Base-by-base conservation (phyloP, 2,329 filamentous ascomycete species). In the Aspergillus sp. region DNA sequence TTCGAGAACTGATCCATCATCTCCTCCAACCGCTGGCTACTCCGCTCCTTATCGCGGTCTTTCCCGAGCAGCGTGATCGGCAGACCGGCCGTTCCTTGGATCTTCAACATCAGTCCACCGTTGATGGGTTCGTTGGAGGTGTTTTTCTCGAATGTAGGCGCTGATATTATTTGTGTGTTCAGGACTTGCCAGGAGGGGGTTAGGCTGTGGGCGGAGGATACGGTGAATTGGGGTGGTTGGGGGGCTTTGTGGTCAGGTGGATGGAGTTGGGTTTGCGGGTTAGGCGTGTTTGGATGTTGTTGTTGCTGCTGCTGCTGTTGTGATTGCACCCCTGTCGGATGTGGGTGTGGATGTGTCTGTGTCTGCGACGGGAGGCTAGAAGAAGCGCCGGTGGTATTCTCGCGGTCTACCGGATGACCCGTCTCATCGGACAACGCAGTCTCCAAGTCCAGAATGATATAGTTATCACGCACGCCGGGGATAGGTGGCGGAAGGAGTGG, bases 141-240 rank as follows among this genome's bases (percentile, higher is more conserved):
- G 26, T 76, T 78, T 49, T 80, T 81, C 49, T 85, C 84, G 71
- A 87, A 90, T 2, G 85, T 88, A 1, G 88, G 88, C 16, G 88
- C 88, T 10, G 80, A 79, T 7, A 78, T 77, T 10, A 90, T 75
- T 10, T 76, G 76, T 0, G 83, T 82, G 16, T 77, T 76, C 36
- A 86, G 77, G 14, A 89, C 81, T 67, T 89, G 87, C 88, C 94
- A 98, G 53, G 89, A 85, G 0, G 87, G 79, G 9, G 86, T 90
- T 12, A 97, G 78, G 62, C 89, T 92, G 47, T 89, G 86, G 1
- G 90, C 89, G 58, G 85, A 86, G 0, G 84, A 79, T 0, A 98
- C 85, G 1, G 76, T 79, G 56, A 76, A 79, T 26, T 56, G 79
- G 69, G 57, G 24, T 11, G 57, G 24, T 11, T 57, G 22, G 4